phyloP scores from a whole-genome alignment of 768 basidiomycete genomes.

The Leccinellum albellum region DNA sequence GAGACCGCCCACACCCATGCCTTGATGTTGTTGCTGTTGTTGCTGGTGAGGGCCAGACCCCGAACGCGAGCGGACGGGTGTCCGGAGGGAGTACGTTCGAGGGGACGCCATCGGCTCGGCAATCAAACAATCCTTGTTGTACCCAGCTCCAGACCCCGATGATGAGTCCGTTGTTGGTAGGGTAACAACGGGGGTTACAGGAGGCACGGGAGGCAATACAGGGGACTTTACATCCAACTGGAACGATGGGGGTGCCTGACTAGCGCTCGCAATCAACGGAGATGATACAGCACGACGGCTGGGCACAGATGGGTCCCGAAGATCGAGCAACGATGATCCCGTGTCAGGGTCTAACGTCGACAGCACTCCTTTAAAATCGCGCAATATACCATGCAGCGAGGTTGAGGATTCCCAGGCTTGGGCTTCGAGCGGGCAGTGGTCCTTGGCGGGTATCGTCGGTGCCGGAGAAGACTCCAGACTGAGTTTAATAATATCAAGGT shows the following conservation, averaged over 20 bases:
- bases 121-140: constrained; percentile 47
- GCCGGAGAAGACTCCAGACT: constrained; percentile 35
- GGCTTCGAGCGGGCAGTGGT: constrained; percentile 20
- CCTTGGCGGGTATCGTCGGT: constrained; percentile 36
- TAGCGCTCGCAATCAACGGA: constrained; percentile 36
- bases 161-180: constrained; percentile 23
- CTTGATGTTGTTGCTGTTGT: constrained; percentile 19
- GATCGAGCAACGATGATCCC: constrained; percentile 49
- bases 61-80: constrained; percentile 30
- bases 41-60: constrained; percentile 24
- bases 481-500: constrained; percentile 52
- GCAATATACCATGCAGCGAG: constrained; percentile 59
- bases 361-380: constrained; percentile 71
- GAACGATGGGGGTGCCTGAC: constrained; percentile 22
- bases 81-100: constrained; percentile 30
- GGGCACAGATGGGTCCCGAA: constrained; percentile 63
- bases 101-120: constrained; percentile 30
- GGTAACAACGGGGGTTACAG: constrained; percentile 23
- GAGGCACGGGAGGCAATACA: constrained; percentile 11
- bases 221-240: constrained; percentile 21
- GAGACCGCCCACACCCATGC: constrained; percentile 11
- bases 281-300: constrained; percentile 39
- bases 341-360: constrained; percentile 59
- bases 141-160: constrained; percentile 13
- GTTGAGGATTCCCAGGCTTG: constrained; percentile 40